Base-by-base conservation (phyloP, 2,329 filamentous ascomycete species). In the Biscogniauxia marginata region DNA sequence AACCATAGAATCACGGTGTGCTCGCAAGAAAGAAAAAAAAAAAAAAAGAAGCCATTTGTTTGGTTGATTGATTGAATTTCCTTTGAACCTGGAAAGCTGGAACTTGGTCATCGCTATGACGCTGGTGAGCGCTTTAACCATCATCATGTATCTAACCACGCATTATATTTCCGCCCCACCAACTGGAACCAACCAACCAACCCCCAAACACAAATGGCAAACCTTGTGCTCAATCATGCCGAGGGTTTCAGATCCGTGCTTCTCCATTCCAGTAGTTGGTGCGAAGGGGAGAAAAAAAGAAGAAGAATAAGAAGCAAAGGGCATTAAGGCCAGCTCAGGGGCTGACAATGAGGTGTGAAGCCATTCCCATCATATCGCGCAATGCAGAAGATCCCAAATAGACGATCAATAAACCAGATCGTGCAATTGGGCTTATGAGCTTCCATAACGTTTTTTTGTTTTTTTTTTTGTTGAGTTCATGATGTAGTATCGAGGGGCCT, bases 401-500 rank as follows among this genome's bases (percentile, higher is more conserved):
- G 50, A 43, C 23, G 54, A 52, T 50, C 50, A 53, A 46, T 30
- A 48, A 54, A 56, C 54, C 46, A 57, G 54, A 53, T 19, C 50
- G 20, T 22, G 44, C 44, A 46, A 46, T 22, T 22, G 44, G 44
- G 18, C 16, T 9, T 18, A 18, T 46, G 44, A 21, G 18, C 30
- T 54, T 52, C 55, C 52, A 49, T 51, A 57, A 57, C 49, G 51
- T 45, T 56, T 62, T 57, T 56, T 54, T 54, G 47, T 59, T 57
- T 46, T 20, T 46, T 20, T 19, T 46, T 46, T 46, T 23, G 21
- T 46, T 46, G 45, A 46, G 45, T 46, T 46, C 45, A 55, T 56
- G 56, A 63, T 63, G 56, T 55, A 62, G 59, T 60, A 49, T 53
- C 57, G 47, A 54, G 61, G 56, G 60, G n/a, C n/a, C 63, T 60